Evolutionary conservation across 2,329 filamentous ascomycete species (phyloP).

Genomic region (Clonostachys solani): DNA sequence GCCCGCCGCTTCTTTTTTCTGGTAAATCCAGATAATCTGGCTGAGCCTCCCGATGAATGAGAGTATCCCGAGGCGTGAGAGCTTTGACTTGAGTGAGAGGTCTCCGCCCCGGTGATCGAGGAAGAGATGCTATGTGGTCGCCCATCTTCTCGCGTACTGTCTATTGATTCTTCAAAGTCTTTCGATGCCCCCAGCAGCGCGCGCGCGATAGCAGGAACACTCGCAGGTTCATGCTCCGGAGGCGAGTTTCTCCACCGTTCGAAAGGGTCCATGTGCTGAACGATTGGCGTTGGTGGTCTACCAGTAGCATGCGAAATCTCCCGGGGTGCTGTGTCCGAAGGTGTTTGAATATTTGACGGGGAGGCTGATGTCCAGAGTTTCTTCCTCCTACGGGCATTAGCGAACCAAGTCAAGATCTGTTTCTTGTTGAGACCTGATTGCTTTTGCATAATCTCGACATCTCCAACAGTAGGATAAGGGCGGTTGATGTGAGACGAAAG

Average conservation of each 20-base stretch:
- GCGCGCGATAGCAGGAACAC: not conserved
- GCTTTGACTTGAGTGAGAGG: slow-evolving; percentile 4
- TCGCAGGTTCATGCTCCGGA: slow-evolving; percentile 1
- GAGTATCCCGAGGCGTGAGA: slow-evolving; percentile 1
- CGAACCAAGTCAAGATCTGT: slow-evolving; percentile 85
- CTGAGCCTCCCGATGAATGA: no score
- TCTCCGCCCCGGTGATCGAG: slow-evolving; percentile 17
- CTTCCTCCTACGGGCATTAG: slow-evolving; percentile 75
- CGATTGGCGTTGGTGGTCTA: slow-evolving; percentile 21
- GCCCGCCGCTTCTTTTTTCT: not conserved
- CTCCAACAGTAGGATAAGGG: slow-evolving; percentile 78
- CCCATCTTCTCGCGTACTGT: not conserved
- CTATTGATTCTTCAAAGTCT: no score
- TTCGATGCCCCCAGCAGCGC: not conserved
- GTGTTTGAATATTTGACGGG: slow-evolving; percentile 35
- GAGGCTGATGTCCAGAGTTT: slow-evolving; percentile 44
- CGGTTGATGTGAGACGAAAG: slow-evolving; percentile 68
- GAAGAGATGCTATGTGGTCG: slow-evolving; percentile 11
- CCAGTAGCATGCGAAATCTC: not conserved
- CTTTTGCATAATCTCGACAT: slow-evolving; percentile 69
- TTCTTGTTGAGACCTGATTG: slow-evolving; percentile 72
- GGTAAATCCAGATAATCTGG: no score
- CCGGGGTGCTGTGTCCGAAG: slow-evolving; percentile 46
- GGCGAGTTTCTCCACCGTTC: slow-evolving; percentile 3
- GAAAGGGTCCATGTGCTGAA: slow-evolving; percentile 5